A percentile compares a stretch with the other conserved stretches of the same genome.
Evolutionary conservation across 257 asterid species (phyloP).

Genomic region (Petunia secreta): DNA sequence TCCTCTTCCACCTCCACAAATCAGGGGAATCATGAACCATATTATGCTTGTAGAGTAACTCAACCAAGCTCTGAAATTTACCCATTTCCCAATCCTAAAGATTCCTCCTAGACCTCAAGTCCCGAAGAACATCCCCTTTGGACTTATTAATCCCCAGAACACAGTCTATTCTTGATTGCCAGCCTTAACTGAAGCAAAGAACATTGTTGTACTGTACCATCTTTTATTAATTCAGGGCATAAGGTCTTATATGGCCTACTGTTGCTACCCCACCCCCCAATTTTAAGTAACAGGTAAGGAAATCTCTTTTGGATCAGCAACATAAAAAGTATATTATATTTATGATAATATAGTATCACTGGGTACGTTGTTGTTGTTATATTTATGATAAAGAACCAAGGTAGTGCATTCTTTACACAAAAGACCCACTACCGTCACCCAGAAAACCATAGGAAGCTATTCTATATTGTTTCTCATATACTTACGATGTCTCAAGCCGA

Average conservation of each 20-base stretch:
- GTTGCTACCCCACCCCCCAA: background rate
- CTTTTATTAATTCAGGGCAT: background rate
- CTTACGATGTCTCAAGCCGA: constrained; percentile 2
- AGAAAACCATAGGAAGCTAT: constrained; percentile 17
- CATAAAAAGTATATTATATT: background rate
- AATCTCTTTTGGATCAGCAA: background rate
- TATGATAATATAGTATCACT: background rate
- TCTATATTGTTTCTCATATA: constrained; percentile 4
- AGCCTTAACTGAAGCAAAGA: background rate
- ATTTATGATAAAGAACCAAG: background rate
- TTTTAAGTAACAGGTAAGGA: background rate
- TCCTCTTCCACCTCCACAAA: too few relatives aligned
- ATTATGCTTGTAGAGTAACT: too few relatives aligned
- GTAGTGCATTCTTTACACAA: constrained; percentile 18
- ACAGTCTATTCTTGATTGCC: background rate
- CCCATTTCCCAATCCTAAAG: too few relatives aligned
- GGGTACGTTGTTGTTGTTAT: background rate
- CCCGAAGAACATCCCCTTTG: background rate
- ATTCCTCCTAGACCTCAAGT: too few relatives aligned
- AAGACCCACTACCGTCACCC: background rate
- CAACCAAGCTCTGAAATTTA: too few relatives aligned
- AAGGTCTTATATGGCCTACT: background rate
- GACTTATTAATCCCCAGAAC: constrained; percentile 3
- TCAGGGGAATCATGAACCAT: too few relatives aligned
- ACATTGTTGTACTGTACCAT: background rate